These are phyloP conservation scores for Heteromeles arbutifolia DNA, from an alignment of 306 rosid species.

Conservation along the genomic window DNA sequence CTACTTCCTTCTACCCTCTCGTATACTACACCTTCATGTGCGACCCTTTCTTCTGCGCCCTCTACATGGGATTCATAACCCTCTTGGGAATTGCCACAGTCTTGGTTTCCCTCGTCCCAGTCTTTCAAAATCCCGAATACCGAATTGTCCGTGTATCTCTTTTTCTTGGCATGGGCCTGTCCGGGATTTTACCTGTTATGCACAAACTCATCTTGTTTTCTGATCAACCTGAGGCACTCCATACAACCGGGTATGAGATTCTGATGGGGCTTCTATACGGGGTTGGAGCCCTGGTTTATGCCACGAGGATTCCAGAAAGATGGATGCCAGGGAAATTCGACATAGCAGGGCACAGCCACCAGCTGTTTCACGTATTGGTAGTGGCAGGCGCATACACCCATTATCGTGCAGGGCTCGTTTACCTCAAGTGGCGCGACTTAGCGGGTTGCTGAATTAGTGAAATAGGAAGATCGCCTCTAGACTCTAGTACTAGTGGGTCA, in stretches of 20 bases:
- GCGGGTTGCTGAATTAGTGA: conserved; percentile 57
- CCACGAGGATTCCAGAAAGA: conserved; percentile 87
- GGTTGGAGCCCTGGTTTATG: conserved; percentile 80
- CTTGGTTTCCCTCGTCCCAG: conserved; percentile 71
- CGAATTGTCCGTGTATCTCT: conserved; percentile 76
- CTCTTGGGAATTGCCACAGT: conserved; percentile 64
- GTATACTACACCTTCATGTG: conserved; percentile 98
- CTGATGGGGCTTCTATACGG: conserved; percentile 83
- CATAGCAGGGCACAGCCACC: conserved; percentile 98
- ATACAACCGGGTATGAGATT: conserved; percentile 76
- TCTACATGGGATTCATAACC: conserved; percentile 78
- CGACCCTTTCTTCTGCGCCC: conserved; percentile 80
- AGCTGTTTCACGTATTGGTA: conserved; percentile 74
- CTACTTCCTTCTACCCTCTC: conserved; percentile 91
- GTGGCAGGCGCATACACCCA: conserved; percentile 93
- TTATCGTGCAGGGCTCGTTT: conserved; percentile 84
- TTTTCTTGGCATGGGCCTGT: conserved; percentile 81
- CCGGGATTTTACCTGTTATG: conserved; percentile 66
- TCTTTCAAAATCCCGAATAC: conserved; percentile 73
- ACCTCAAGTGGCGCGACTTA: conserved; percentile 89
- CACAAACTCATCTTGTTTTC: conserved; percentile 81
- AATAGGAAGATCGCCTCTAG: conserved; percentile 3
- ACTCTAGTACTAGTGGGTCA: background rate
- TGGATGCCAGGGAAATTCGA: conserved; percentile 99
- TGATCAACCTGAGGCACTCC: conserved; percentile 81